Evolutionary conservation across 768 basidiomycete genomes (phyloP), one percentile per base, ranked within the genome.

Genomic region (Collybia nuda): DNA sequence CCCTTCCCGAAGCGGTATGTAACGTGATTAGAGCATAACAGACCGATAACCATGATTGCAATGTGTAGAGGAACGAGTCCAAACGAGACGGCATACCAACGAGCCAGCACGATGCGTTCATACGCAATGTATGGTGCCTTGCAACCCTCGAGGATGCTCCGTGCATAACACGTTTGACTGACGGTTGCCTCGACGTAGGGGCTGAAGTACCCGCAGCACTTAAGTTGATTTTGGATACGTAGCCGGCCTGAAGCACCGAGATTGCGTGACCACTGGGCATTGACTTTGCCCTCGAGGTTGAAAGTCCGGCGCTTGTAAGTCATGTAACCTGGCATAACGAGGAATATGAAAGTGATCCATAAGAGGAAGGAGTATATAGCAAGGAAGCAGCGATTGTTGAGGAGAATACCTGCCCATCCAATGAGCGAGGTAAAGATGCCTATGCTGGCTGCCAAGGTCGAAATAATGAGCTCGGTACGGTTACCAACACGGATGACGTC

Each of bases 1-100:
- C 90, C 90, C 72, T 91, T 92, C 8, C 89, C 89, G 65, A 92
- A 92, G 45, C 90, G 77, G 64, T 90, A 91, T 18, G 89, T 92
- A 63, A 93, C 83, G 57, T 92, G 90, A 67, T 90, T 91, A 19
- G 84, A 84, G 64, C 86, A 92, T 44, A 92, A 66, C 48, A 92
- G 67, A 12, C 75, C 82, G 1, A 74, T 71, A 53, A 88, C 52
- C 59, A 90, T 90, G 63, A 85, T 73, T 18, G 60, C 62, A 41
- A 93, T 65, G 51, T 91, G 89, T 11, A 82, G 60, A 1, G 88
- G 88, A 12, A 87, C 88, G 47, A 90, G 60, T 14, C 78, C 65
- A 65, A 91, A 91, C 15, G 79, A 69, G 37, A 73, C 69, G 12
- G 74, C 80, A 68, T 86, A 90, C 88, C 88, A 91, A 22, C 74